Evolutionary conservation across 345 rosid species (phyloP).

Genomic region (Noccaea bulbosa): DNA sequence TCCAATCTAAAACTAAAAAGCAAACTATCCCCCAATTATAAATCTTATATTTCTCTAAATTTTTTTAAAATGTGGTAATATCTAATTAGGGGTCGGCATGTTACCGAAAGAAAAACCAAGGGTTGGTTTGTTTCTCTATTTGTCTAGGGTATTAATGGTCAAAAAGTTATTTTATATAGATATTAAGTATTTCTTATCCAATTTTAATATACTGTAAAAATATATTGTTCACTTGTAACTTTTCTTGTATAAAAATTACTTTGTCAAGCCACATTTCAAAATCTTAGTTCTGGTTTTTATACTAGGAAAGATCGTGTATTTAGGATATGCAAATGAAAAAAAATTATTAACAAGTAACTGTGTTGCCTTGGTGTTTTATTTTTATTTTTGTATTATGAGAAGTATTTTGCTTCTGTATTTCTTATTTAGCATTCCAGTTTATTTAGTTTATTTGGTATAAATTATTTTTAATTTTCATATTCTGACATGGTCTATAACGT

Average conservation of each 20-base stretch:
- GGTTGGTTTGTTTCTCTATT: constrained; percentile 1
- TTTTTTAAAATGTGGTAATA: not conserved
- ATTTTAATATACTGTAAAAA: too few relatives aligned
- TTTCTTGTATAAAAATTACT: too few relatives aligned
- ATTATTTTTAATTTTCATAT: not conserved
- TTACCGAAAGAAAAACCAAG: not conserved
- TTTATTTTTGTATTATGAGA: too few relatives aligned
- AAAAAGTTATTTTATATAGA: not conserved
- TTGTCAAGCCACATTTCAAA: too few relatives aligned
- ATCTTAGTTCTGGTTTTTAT: too few relatives aligned
- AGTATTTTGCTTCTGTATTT: not conserved
- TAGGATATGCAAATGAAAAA: too few relatives aligned
- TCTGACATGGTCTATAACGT: constrained; percentile 28
- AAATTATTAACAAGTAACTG: too few relatives aligned
- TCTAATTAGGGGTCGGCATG: not conserved
- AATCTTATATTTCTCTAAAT: not conserved
- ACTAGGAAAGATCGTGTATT: too few relatives aligned
- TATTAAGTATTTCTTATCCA: not conserved
- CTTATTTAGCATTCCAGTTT: not conserved
- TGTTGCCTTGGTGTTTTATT: too few relatives aligned
- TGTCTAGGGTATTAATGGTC: not conserved
- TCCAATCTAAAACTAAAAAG: too few relatives aligned
- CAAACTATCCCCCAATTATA: not conserved
- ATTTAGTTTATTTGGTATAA: not conserved
- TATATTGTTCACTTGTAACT: too few relatives aligned